Base-by-base conservation (phyloP, 495 filamentous ascomycete genomes). In the Durotheca rogersii region DNA sequence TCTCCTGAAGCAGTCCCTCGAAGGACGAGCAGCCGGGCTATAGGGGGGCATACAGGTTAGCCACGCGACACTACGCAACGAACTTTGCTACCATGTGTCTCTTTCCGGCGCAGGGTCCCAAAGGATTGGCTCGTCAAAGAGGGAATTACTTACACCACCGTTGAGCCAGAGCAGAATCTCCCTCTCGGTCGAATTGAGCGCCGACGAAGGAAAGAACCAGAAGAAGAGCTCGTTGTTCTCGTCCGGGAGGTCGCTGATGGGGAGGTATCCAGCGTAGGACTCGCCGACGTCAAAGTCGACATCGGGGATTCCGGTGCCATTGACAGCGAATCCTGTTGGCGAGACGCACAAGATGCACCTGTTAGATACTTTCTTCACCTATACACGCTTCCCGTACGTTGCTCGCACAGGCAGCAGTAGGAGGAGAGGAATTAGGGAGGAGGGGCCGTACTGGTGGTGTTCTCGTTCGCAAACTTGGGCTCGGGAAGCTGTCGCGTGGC, bases 251-350 rank as follows among this genome's bases (percentile, higher is more conserved):
- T 63, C 56, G 4, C 71, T 65, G 48, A 89, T 88, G n/a, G 87
- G 78, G 5, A 92, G 64, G n/a, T 86, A 78, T 16, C 88, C 88
- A 6, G 88, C 77, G 60, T 90, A 92, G 0, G 81, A 85, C 64
- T 92, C 88, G 41, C 88, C 88, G 57, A 88, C 81, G 52, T 92
- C 82, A 54, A 89, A 92, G 52, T 83, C 70, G 6, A 90, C 84
- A 18, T 89, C 81, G 0, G 87, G 88, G 44, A 90, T 80, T 3
- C 71, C 73, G 1, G 77, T 77, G 17, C 86, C 86, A 55, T 90
- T 80, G 48, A 90, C 84, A 5, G 74, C 67, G 58, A 82, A 90
- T 53, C 79, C 80, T 83, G 15, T 36, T 16, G 14, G n/a, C n/a
- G n/a, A n/a, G 17, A 19, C 18, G 18, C 10, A n/a, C 10, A 43